Percentiles rank a stretch among this genome's conserved stretches.
Conservation (phyloP, 306 rosid genomes). For the Ziziphus jujuba region DNA sequence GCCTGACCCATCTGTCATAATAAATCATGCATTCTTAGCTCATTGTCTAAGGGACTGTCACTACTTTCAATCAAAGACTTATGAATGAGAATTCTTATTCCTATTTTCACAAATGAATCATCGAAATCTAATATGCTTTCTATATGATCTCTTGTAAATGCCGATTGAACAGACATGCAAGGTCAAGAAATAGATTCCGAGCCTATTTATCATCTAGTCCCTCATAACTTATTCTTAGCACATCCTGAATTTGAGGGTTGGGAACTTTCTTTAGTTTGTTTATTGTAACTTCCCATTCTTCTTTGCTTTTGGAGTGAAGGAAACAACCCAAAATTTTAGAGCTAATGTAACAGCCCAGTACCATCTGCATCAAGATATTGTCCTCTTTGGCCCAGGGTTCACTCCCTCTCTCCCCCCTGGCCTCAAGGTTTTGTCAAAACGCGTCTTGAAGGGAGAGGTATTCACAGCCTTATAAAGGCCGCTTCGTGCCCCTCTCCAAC, state of each 20-base stretch:
- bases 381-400: too few relatives aligned
- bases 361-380: too few relatives aligned
- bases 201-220: not conserved
- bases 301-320: not conserved
- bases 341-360: too few relatives aligned
- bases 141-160: not conserved
- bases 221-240: not conserved
- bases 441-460: too few relatives aligned
- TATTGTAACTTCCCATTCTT: not conserved
- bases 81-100: not conserved
- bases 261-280: not conserved
- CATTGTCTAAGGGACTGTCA: not conserved
- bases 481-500: too few relatives aligned
- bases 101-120: not conserved
- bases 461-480: too few relatives aligned
- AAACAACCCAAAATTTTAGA: not conserved
- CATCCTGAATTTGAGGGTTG: not conserved
- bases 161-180: too few relatives aligned
- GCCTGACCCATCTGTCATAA: conserved; percentile 23
- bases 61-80: not conserved
- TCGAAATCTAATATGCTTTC: not conserved
- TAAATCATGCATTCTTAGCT: conserved; percentile 28
- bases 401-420: too few relatives aligned
- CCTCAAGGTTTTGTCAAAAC: too few relatives aligned
- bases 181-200: too few relatives aligned